Conservation (phyloP, 768 basidiomycete species). For the Suillus variegatus region DNA sequence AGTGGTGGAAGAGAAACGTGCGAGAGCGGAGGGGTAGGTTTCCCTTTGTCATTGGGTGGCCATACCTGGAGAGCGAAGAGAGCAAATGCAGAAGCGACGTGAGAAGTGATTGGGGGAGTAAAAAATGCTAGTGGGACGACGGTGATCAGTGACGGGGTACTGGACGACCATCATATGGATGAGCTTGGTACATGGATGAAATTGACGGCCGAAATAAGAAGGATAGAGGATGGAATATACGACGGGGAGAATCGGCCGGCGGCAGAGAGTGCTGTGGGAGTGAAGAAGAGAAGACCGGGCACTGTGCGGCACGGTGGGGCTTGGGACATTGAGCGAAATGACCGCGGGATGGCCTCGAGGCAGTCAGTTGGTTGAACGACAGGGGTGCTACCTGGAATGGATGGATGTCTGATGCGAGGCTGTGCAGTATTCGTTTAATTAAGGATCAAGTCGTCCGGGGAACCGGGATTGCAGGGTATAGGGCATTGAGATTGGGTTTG, state of each 20-base stretch:
- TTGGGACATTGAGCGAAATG: conserved; percentile 1
- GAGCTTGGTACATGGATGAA: not conserved
- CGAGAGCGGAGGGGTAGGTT: not conserved
- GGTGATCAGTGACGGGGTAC: not conserved
- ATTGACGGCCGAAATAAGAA: not conserved
- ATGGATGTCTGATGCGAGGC: not conserved
- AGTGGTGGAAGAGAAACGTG: not conserved
- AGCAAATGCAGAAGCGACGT: not conserved
- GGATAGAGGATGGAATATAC: not conserved
- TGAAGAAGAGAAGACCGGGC: conserved; percentile 3
- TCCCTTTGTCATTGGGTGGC: not conserved
- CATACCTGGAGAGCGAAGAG: not conserved
- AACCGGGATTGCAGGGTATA: not conserved
- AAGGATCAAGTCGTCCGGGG: conserved; percentile 7
- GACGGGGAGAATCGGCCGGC: not conserved
- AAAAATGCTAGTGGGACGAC: conserved; percentile 2
- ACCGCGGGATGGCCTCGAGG: conserved; percentile 6
- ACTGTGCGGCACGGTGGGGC: conserved; percentile 4
- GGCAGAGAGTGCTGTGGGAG: not conserved
- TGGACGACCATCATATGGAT: not conserved
- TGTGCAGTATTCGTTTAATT: not conserved
- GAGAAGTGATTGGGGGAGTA: not conserved
- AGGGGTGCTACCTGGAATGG: not conserved
- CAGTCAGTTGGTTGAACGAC: not conserved
- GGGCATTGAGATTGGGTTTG: conserved; percentile 7